A percentile compares a stretch with the other conserved stretches of the same genome.
Conservation (phyloP, 352 stramenopile species). For the Phytophthora fragariae region DNA sequence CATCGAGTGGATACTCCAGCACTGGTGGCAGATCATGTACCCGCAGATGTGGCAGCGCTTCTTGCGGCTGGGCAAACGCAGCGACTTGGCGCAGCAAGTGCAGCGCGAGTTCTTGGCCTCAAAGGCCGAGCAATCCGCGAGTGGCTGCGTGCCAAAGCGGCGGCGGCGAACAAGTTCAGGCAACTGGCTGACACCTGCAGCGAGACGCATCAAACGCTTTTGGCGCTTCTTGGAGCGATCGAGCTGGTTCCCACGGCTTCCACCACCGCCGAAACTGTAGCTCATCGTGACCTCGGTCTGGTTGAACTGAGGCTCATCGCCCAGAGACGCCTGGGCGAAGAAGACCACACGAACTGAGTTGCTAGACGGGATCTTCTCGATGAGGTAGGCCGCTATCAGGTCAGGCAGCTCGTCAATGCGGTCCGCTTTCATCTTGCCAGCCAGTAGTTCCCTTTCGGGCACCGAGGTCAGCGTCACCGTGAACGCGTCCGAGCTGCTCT, state of each 20-base stretch:
- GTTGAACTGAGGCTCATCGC: conserved; percentile 29
- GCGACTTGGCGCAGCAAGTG: conserved; percentile 61
- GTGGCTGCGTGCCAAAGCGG: conserved; percentile 62
- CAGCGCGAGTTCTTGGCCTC: conserved; percentile 61
- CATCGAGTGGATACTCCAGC: conserved; percentile 47
- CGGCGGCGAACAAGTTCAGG: conserved; percentile 60
- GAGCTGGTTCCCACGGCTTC: conserved; percentile 16
- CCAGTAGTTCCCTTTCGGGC: conserved; percentile 33
- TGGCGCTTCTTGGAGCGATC: conserved; percentile 39
- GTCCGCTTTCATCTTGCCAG: conserved; percentile 54
- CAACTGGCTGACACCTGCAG: conserved; percentile 45
- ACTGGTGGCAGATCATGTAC: conserved; percentile 51
- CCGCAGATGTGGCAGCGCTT: conserved; percentile 52
- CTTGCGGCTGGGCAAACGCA: conserved; percentile 45
- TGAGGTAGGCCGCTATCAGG: conserved; percentile 42
- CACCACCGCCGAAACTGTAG: conserved; percentile 24
- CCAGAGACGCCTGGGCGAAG: conserved; percentile 33
- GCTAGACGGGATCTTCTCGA: conserved; percentile 46
- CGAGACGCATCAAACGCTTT: conserved; percentile 50
- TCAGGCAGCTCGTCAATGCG: conserved; percentile 49
- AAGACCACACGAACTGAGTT: conserved; percentile 54
- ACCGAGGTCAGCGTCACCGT: conserved; percentile 45
- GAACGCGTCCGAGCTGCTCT: conserved; percentile 30
- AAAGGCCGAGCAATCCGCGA: conserved; percentile 56
- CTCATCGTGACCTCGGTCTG: conserved; percentile 22